Evolutionary conservation across 1,284 basidiomycete species (phyloP), one percentile per base, ranked within the genome.

Genomic region (Ustilago crameri): DNA sequence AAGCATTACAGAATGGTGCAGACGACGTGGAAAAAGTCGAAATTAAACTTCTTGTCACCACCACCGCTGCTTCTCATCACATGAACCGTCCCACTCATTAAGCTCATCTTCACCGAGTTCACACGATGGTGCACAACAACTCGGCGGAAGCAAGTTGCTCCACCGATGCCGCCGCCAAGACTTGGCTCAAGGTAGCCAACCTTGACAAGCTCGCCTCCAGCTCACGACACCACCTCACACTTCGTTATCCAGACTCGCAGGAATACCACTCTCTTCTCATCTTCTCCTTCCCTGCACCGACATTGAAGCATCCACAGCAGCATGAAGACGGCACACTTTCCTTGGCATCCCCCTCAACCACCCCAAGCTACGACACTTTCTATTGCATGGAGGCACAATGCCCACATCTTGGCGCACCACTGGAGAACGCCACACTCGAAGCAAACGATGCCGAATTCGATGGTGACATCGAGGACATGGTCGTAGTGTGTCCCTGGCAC

Each of bases 311-410:
- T 22, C n/a, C n/a, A 4, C 9, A 41, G 15, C 23, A 32, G 5
- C 30, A 30, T 30, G 12, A 7, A 30, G 5, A 30, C 17, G 24
- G 22, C 9, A 8, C 5, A 3, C n/a, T 17, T 24, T 20, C 10
- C 23, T 14, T 30, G 5, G 30, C 51, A 2, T 35, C 45, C 10
- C 34, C 45, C 10, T 46, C 49, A 5, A 51, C 46, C 8, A n/a
- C 27, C 3, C 55, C 61, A 9, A 46, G 35, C 5, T 52, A 60
- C 20, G 57, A 67, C 20, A 60, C 64, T 0, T 81, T 57, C 50
- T 93, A 92, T 80, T 90, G 89, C 43, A 93, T 94, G 91, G 91
- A 93, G 82, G 89, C 91, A 9, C 88, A 87, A 10, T 93, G 92
- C 79, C 92, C 92, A 0, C 92, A 93, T 84, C 87, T 93, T 3